Evolutionary conservation across 2,329 filamentous ascomycete species (phyloP).

Genomic region (Claviceps fusiformis): DNA sequence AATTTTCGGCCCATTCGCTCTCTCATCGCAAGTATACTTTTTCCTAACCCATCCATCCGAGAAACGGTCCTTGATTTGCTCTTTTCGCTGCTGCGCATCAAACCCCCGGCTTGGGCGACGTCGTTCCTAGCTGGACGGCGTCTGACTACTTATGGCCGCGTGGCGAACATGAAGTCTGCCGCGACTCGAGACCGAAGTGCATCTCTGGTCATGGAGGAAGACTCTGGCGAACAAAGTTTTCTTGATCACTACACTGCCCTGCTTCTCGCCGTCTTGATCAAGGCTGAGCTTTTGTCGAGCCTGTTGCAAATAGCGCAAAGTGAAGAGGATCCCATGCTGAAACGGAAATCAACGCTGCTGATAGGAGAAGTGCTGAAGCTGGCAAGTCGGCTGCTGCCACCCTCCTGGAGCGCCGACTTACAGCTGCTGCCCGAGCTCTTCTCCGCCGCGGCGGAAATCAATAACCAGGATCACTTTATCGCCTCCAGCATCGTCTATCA

Average conservation of each 20-base stretch:
- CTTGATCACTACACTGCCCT: slow-evolving; percentile 90
- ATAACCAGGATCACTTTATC: slow-evolving; percentile 58
- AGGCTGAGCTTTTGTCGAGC: slow-evolving; percentile 56
- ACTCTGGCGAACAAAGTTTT: slow-evolving; percentile 64
- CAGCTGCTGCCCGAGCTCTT: slow-evolving; percentile 84
- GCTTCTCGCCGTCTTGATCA: slow-evolving; percentile 71
- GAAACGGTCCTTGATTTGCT: slow-evolving; percentile 82
- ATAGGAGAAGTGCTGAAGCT: slow-evolving; percentile 87
- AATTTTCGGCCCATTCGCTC: slow-evolving; percentile 75
- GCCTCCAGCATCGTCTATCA: slow-evolving; percentile 91
- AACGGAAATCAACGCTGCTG: slow-evolving; percentile 78
- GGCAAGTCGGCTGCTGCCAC: slow-evolving; percentile 71
- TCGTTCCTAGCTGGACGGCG: slow-evolving; percentile 87
- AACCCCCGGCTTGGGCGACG: slow-evolving; percentile 82
- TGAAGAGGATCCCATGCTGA: slow-evolving; percentile 54
- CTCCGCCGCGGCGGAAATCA: slow-evolving; percentile 58
- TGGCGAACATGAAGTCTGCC: slow-evolving; percentile 65
- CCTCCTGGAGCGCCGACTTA: slow-evolving; percentile 66
- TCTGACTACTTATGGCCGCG: slow-evolving; percentile 90
- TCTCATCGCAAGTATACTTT: slow-evolving; percentile 50
- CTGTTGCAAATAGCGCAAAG: slow-evolving; percentile 54
- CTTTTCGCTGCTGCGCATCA: slow-evolving; percentile 71
- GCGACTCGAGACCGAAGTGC: slow-evolving; percentile 32
- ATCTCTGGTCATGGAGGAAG: slow-evolving; percentile 47
- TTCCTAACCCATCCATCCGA: slow-evolving; percentile 41